These are phyloP conservation scores for Phoenix dactylifera DNA, from an alignment of 176 grass and related monocot genomes.

Conservation along the genomic window DNA sequence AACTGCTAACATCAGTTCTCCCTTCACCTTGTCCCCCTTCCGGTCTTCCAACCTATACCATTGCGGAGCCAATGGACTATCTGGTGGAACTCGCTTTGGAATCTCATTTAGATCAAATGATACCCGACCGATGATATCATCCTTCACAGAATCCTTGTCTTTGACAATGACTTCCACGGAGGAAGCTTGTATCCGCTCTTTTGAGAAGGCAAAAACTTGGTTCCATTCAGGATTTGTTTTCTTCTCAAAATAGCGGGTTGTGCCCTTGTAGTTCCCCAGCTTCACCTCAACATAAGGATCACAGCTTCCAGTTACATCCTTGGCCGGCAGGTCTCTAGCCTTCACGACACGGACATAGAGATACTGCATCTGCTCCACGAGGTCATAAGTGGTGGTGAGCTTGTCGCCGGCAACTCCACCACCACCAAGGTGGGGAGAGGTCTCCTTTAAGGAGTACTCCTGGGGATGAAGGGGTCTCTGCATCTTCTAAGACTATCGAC, in stretches of 20 bases:
- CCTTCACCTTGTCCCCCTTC: conserved; percentile 38
- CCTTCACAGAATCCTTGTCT: conserved; percentile 42
- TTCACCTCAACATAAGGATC: conserved; percentile 41
- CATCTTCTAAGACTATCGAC: conserved; percentile 24
- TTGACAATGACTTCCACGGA: conserved; percentile 38
- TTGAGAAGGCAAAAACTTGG: conserved; percentile 58
- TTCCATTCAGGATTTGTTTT: conserved; percentile 46
- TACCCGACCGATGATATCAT: conserved; percentile 47
- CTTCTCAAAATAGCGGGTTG: conserved; percentile 40
- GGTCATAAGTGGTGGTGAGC: conserved; percentile 39
- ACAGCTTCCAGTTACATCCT: conserved; percentile 39
- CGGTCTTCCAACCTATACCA: conserved; percentile 44
- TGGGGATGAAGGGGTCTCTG: conserved; percentile 28
- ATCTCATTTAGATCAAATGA: conserved; percentile 46
- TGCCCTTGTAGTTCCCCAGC: conserved; percentile 57
- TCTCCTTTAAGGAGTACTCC: conserved; percentile 48
- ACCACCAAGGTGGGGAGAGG: conserved; percentile 36
- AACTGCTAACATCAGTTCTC: conserved; percentile 53
- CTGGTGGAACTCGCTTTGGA: conserved; percentile 54
- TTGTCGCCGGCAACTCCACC: conserved; percentile 40
- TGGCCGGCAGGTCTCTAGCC: conserved; percentile 42
- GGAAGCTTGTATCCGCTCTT: conserved; percentile 36
- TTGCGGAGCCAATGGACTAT: conserved; percentile 48
- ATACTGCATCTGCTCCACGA: conserved; percentile 54
- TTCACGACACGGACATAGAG: conserved; percentile 57